Evolutionary conservation across 257 asterid genomes (phyloP).

Genomic region (Fraxinus excelsior): DNA sequence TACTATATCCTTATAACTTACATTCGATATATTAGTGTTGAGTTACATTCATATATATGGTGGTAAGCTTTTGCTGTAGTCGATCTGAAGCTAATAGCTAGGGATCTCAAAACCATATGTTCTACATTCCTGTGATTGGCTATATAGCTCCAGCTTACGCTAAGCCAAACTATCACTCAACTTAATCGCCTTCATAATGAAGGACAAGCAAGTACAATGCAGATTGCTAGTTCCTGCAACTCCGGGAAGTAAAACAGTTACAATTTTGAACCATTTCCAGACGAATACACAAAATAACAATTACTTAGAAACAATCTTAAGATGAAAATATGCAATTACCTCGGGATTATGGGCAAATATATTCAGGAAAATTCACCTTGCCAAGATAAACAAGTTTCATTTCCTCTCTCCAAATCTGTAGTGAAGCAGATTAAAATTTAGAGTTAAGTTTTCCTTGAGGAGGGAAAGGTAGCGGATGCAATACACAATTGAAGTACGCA

Average conservation of each 20-base stretch:
- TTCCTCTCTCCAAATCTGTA: conserved; percentile 94
- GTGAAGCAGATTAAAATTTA: not conserved
- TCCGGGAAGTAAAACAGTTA: not conserved
- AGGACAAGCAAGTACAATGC: not conserved
- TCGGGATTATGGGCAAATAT: conserved; percentile 53
- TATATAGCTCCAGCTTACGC: conserved; percentile 12
- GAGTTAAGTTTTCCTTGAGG: not conserved
- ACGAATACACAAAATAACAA: not conserved
- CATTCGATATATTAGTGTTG: not conserved
- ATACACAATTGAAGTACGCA: conserved; percentile 27
- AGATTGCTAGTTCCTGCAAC: conserved; percentile 17
- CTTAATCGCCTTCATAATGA: not conserved
- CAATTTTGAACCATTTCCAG: not conserved
- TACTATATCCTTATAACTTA: not conserved
- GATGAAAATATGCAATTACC: conserved; percentile 22
- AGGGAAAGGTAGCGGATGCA: conserved; percentile 2
- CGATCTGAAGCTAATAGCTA: not conserved
- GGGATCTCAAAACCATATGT: not conserved
- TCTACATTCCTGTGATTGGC: not conserved
- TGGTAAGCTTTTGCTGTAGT: conserved; percentile 3
- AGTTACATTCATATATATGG: not conserved
- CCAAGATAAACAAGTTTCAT: conserved; percentile 86
- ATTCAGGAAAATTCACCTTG: conserved; percentile 59
- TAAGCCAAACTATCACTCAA: not conserved
- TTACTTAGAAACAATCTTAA: not conserved